phyloP scores from a whole-genome alignment of 352 stramenopile species.

The Globisporangium sylvaticum region DNA sequence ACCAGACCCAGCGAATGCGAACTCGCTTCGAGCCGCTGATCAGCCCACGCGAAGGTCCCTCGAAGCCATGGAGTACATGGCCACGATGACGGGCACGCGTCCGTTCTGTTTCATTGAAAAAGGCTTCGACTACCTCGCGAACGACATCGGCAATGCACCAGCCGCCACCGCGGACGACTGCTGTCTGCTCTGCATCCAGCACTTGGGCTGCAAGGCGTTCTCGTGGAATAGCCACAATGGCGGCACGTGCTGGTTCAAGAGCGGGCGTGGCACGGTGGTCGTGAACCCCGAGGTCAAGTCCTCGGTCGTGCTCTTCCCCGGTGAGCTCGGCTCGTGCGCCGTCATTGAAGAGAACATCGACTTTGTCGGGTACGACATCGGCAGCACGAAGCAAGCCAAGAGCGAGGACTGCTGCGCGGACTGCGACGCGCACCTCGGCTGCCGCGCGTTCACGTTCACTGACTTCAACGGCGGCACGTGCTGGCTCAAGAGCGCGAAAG shows the following conservation, averaged over 20 bases:
- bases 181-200: conserved; percentile 15
- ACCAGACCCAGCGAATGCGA: not conserved
- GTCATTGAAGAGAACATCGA: not conserved
- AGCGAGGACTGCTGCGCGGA: too few species aligned
- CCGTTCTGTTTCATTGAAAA: conserved; percentile 19
- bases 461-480: conserved; percentile 38
- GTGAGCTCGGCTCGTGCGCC: not conserved
- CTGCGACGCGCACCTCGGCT: not conserved
- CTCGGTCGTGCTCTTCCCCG: not conserved
- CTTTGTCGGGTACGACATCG: too few species aligned
- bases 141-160: conserved; percentile 24
- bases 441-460: not conserved
- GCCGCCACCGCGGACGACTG: conserved; percentile 20
- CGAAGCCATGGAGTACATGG: not conserved
- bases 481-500: conserved; percentile 38
- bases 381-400: too few species aligned
- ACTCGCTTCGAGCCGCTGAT: not conserved
- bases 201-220: conserved; percentile 29
- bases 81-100: too few species aligned
- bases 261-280: conserved; percentile 22
- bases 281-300: conserved; percentile 24
- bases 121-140: conserved; percentile 34
- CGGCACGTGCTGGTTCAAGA: conserved; percentile 63
- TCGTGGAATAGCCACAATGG: conserved; percentile 44
- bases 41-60: not conserved